A percentile compares a stretch with the other conserved stretches of the same genome.
Evolutionary conservation across 257 asterid genomes (phyloP).

Genomic region (Nicotiana sylvestris): DNA sequence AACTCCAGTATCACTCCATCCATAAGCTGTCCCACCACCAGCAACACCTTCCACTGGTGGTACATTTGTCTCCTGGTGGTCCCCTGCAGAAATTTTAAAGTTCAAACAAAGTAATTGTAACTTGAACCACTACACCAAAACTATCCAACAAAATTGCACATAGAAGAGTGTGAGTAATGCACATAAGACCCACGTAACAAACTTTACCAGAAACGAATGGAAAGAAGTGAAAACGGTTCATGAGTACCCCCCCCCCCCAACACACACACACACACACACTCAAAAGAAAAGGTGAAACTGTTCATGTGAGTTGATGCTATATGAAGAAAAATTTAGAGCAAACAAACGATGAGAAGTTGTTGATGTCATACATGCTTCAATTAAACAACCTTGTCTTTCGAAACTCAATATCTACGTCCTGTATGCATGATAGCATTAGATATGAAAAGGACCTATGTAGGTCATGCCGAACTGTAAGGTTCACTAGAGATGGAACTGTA

Average conservation of each 20-base stretch:
- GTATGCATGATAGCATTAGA: not conserved
- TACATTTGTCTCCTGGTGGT: conserved; percentile 48
- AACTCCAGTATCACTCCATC: conserved; percentile 70
- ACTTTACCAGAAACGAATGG: not conserved
- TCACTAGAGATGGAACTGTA: not conserved
- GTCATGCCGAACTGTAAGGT: not conserved
- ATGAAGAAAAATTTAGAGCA: not conserved
- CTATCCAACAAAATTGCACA: not conserved
- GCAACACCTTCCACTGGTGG: conserved; percentile 99
- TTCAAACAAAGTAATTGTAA: not conserved
- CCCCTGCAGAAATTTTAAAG: conserved; percentile 38
- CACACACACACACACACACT: not conserved
- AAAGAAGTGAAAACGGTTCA: not conserved
- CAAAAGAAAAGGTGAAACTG: not conserved
- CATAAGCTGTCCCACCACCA: conserved; percentile 97
- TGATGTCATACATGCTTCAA: not conserved
- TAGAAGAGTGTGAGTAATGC: not conserved
- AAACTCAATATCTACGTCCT: not conserved
- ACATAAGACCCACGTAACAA: not conserved
- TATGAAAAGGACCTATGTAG: not conserved
- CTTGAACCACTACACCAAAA: not conserved
- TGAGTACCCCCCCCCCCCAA: not conserved
- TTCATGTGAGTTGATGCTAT: not conserved
- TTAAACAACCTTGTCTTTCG: not conserved
- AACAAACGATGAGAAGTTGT: not conserved